Conservation (phyloP, 2,329 filamentous ascomycete species). For the Ambrosiella xylebori region DNA sequence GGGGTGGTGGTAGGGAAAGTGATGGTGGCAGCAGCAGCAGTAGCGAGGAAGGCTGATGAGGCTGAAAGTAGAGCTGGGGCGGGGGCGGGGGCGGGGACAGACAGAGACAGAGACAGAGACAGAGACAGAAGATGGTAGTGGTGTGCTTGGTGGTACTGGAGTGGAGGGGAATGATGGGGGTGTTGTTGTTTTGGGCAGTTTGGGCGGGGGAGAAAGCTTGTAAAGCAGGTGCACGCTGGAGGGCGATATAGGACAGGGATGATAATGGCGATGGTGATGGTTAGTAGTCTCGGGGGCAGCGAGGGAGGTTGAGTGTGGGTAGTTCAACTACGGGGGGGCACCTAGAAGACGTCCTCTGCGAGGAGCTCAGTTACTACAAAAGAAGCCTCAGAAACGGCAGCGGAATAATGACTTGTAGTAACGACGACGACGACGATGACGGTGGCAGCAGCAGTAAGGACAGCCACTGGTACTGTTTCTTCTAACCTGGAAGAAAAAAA, state of each 20-base stretch:
- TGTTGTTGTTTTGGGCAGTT: background rate
- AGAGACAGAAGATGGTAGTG: background rate
- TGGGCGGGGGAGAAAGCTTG: background rate
- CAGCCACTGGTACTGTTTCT: background rate
- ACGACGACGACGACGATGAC: too few species aligned
- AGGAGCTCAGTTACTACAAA: background rate
- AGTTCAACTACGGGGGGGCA: background rate
- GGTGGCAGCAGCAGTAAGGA: background rate
- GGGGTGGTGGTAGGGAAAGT: conserved; percentile 30
- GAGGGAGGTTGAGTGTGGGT: background rate
- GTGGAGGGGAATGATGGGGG: background rate
- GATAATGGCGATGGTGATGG: too few species aligned
- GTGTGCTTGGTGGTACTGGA: background rate
- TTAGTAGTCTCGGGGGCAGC: too few species aligned
- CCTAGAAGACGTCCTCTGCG: background rate
- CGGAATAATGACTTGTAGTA: too few species aligned
- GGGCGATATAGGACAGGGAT: too few species aligned
- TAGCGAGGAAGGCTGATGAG: conserved; percentile 5
- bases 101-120: too few species aligned
- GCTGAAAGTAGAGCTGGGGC: conserved; percentile 1
- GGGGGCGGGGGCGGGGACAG: too few species aligned
- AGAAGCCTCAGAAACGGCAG: background rate
- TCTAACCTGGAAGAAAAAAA: too few species aligned
- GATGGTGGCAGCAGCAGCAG: background rate
- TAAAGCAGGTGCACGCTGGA: too few species aligned